Conservation (phyloP, 2,329 filamentous ascomycete genomes). For the Catunica adiposa region DNA sequence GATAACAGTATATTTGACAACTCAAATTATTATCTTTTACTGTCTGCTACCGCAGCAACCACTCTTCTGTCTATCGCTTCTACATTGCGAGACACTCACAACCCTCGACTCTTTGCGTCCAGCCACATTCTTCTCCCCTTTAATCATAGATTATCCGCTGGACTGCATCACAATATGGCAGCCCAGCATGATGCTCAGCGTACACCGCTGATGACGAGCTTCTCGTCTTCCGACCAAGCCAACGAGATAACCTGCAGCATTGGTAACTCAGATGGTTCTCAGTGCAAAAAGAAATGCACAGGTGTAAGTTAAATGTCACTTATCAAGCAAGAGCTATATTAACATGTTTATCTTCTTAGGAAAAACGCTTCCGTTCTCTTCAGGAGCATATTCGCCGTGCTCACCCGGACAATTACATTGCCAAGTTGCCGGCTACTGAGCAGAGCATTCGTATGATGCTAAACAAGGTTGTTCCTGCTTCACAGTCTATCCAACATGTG, state of each 20-base stretch:
- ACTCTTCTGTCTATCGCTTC: not conserved
- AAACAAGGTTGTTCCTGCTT: conserved; percentile 37
- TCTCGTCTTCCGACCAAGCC: not conserved
- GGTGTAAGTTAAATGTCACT: conserved; percentile 54
- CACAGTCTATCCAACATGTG: conserved; percentile 17
- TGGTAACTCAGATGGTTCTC: conserved; percentile 27
- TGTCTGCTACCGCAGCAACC: no score
- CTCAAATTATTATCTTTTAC: no score
- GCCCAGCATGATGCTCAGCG: not conserved
- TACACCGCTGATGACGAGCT: not conserved
- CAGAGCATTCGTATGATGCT: conserved; percentile 97
- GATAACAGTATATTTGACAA: no score
- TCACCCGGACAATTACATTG: conserved; percentile 92
- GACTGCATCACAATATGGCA: conserved; percentile 87
- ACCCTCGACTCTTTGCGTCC: conserved; percentile 57
- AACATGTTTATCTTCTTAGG: conserved; percentile 33
- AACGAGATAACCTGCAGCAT: not conserved
- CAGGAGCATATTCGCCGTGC: conserved; percentile 97
- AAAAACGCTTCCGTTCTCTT: conserved; percentile 95
- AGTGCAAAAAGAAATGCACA: conserved; percentile 92
- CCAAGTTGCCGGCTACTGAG: conserved; percentile 92
- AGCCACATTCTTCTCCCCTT: conserved; percentile 48
- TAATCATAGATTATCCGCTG: conserved; percentile 68
- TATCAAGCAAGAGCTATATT: not conserved
- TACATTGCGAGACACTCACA: not conserved